These are phyloP conservation scores for Leccinum pellstonianum DNA, from an alignment of 768 basidiomycete genomes.

Conservation along the genomic window DNA sequence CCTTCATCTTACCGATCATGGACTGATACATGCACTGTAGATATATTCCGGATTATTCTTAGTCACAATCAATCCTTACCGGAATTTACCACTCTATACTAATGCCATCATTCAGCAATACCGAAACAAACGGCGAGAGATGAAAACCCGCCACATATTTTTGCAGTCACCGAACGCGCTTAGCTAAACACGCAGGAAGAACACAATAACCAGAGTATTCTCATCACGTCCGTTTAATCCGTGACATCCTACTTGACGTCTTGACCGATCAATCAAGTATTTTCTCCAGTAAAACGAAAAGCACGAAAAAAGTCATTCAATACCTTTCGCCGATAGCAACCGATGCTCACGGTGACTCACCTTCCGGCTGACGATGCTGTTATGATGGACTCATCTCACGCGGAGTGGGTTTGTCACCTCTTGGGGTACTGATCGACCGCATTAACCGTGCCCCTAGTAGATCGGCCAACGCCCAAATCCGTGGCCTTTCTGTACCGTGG, in stretches of 20 bases:
- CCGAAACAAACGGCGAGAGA: slow-evolving; percentile 75
- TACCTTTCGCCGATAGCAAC: slow-evolving; percentile 97
- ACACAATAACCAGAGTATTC: slow-evolving; percentile 93
- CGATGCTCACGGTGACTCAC: slow-evolving; percentile 48
- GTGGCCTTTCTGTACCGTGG: too few species aligned
- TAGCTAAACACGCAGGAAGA: slow-evolving; percentile 99
- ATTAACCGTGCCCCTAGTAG: slow-evolving; percentile 84
- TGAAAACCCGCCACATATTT: slow-evolving; percentile 95
- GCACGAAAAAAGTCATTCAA: slow-evolving; percentile 98
- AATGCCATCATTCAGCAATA: slow-evolving; percentile 88
- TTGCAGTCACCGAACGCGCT: slow-evolving; percentile 94
- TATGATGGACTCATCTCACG: slow-evolving; percentile 52
- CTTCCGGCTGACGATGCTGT: slow-evolving; percentile 24
- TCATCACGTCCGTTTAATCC: slow-evolving; percentile 79
- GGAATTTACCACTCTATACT: slow-evolving; percentile 85
- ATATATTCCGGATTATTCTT: slow-evolving; percentile 96
- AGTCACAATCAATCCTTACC: slow-evolving; percentile 98
- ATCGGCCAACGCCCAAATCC: slow-evolving; percentile 86
- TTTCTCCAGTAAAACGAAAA: slow-evolving; percentile 90
- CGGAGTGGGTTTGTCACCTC: slow-evolving; percentile 85
- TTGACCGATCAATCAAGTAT: slow-evolving; percentile 10
- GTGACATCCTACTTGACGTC: not conserved
- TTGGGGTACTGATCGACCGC: slow-evolving; percentile 85
- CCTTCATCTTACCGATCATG: not conserved
- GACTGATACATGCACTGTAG: slow-evolving; percentile 40